Conservation (phyloP, 2,329 filamentous ascomycete genomes). For the Zelopaecilomyces penicillatus region DNA sequence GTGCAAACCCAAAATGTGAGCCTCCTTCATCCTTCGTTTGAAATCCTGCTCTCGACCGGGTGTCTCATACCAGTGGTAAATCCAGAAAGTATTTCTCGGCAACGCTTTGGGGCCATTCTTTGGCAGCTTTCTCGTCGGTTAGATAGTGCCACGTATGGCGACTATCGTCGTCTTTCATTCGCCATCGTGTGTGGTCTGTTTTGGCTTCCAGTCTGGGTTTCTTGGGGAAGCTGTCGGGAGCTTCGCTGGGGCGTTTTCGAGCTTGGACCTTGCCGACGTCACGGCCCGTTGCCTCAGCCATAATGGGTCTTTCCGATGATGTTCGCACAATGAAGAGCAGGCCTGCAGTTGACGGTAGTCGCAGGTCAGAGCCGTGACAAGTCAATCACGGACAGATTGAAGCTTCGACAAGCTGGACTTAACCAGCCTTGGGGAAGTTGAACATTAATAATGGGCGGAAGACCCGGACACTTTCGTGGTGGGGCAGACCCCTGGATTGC, state of each 20-base stretch:
- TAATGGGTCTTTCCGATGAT: conserved; percentile 9
- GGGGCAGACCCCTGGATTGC: too few relatives aligned
- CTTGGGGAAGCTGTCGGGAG: conserved; percentile 32
- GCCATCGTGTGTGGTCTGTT: conserved; percentile 79
- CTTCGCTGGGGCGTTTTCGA: conserved; percentile 36
- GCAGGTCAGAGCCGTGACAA: too few relatives aligned
- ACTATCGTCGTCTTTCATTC: conserved; percentile 72
- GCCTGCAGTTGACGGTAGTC: too few relatives aligned
- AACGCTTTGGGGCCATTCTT: conserved; percentile 74
- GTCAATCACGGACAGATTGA: too few relatives aligned
- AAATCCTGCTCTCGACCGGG: conserved; percentile 1
- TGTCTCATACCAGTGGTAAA: conserved; percentile 57
- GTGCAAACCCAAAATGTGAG: conserved; percentile 4
- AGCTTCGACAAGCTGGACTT: too few relatives aligned
- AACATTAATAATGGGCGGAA: too few relatives aligned
- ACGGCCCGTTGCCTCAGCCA: conserved; percentile 22
- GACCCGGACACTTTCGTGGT: too few relatives aligned
- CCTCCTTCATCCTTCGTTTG: background rate
- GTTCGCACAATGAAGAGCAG: too few relatives aligned
- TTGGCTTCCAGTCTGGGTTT: conserved; percentile 42
- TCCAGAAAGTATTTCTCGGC: conserved; percentile 90
- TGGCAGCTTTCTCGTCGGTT: conserved; percentile 57
- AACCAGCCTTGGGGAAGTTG: too few relatives aligned
- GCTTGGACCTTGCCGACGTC: conserved; percentile 23
- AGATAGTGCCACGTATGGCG: conserved; percentile 94